phyloP scores from a whole-genome alignment of 73 alveolate species.

The Paraurostyla sp. region DNA sequence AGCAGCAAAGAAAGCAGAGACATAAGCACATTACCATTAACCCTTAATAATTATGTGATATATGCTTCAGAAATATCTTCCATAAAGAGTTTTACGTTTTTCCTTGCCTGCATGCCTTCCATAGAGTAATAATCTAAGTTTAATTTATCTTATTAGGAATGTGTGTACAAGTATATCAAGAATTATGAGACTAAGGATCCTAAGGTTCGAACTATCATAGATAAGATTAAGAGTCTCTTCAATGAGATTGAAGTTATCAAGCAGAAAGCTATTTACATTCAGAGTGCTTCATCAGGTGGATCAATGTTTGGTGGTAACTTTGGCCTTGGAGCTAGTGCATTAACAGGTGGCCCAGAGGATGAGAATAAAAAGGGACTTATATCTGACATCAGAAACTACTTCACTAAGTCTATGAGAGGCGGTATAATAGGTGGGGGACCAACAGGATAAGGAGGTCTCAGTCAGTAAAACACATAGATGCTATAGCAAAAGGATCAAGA shows the following conservation, averaged over 20 bases:
- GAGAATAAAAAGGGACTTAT: conserved; percentile 29
- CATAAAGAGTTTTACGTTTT: conserved; percentile 86
- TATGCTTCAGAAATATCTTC: conserved; percentile 80
- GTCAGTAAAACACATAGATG: neutral
- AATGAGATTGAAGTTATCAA: conserved; percentile 8
- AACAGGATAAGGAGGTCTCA: neutral
- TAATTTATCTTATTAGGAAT: conserved; percentile 25
- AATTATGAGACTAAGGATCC: conserved; percentile 69
- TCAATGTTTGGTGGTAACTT: conserved; percentile 52
- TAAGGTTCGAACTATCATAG: neutral
- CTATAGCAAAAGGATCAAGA: conserved; percentile 58
- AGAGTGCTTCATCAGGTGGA: conserved; percentile 22
- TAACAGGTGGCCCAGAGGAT: conserved; percentile 46
- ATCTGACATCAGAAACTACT: conserved; percentile 53
- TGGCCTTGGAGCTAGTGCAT: conserved; percentile 15
- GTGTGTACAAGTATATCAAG: conserved; percentile 75
- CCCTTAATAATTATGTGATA: conserved; percentile 84
- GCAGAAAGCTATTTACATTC: conserved; percentile 36
- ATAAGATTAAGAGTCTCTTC: conserved; percentile 10
- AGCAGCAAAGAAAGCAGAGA: conserved; percentile 90
- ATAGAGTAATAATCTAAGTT: conserved; percentile 72
- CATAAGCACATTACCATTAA: conserved; percentile 92
- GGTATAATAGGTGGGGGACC: conserved; percentile 36
- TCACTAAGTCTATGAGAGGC: conserved; percentile 39
- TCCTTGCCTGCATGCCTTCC: conserved; percentile 96